A percentile compares a stretch with the other conserved stretches of the same genome.
Conservation (phyloP, 2,329 filamentous ascomycete genomes). For the Coniochaeta ligniaria region DNA sequence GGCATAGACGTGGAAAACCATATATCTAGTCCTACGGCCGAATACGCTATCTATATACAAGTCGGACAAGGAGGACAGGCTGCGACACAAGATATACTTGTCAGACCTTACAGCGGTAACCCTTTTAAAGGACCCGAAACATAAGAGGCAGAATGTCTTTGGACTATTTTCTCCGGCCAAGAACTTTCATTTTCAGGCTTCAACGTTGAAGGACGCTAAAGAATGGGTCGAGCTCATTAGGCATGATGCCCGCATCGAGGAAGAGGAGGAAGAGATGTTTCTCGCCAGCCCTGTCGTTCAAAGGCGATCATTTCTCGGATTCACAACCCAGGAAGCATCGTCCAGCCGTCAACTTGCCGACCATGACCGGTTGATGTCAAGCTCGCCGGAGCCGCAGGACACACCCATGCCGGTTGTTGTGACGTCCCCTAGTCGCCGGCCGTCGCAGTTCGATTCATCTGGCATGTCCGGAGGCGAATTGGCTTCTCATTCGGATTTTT, state of each 20-base stretch:
- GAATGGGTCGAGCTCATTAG: slow-evolving; percentile 84
- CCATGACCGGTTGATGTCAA: slow-evolving; percentile 41
- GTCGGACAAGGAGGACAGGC: slow-evolving; percentile 79
- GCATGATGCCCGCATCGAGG: slow-evolving; percentile 72
- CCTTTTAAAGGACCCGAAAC: slow-evolving; percentile 80
- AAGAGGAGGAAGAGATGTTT: slow-evolving; percentile 80
- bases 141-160: slow-evolving; percentile 81
- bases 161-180: slow-evolving; percentile 85
- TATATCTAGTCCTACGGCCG: slow-evolving; percentile 83
- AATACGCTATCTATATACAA: slow-evolving; percentile 91
- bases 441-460: slow-evolving; percentile 61
- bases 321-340: slow-evolving; percentile 6
- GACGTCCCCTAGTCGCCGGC: slow-evolving; percentile 15
- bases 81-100: slow-evolving; percentile 81
- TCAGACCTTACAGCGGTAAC: slow-evolving; percentile 89
- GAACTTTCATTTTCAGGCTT: slow-evolving; percentile 85
- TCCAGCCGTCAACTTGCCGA: slow-evolving; percentile 17
- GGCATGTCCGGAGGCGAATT: slow-evolving; percentile 57
- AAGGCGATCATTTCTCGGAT: slow-evolving; percentile 33
- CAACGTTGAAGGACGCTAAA: slow-evolving; percentile 64
- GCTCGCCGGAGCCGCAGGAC: slow-evolving; percentile 54
- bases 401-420: slow-evolving; percentile 21
- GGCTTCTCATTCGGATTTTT: slow-evolving; percentile 81
- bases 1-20: slow-evolving; percentile 74
- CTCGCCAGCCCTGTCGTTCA: slow-evolving; percentile 57